phyloP scores from a whole-genome alignment of 2,329 filamentous ascomycete genomes.

The Ophiostoma montium region DNA sequence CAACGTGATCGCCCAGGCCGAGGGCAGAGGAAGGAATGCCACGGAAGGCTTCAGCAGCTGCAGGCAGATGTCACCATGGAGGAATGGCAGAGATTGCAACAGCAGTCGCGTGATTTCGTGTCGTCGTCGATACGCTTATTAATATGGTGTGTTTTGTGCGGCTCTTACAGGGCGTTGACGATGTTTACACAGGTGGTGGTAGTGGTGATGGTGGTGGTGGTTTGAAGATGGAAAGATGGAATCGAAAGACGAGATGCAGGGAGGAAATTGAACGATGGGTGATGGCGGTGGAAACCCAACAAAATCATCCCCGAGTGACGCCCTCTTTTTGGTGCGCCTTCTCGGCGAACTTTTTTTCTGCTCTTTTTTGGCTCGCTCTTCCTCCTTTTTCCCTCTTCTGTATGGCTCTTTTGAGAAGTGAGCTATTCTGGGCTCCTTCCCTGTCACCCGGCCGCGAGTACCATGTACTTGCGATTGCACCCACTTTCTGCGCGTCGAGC shows the following conservation, averaged over 20 bases:
- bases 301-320: conserved; percentile 6
- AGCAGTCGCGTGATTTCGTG: background rate
- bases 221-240: conserved; percentile 1
- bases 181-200: background rate
- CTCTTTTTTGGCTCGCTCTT: conserved; percentile 6
- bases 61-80: background rate
- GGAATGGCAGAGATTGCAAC: too few species aligned
- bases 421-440: conserved; percentile 9
- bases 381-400: conserved; percentile 4
- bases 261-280: conserved; percentile 5
- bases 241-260: conserved; percentile 4
- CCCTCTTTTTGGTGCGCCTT: conserved; percentile 11
- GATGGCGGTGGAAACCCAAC: conserved; percentile 9
- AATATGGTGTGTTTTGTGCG: background rate
- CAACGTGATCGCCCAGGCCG: background rate
- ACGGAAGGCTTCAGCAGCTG: background rate
- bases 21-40: background rate
- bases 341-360: conserved; percentile 10
- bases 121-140: background rate
- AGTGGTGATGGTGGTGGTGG: conserved; percentile 2
- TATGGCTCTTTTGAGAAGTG: conserved; percentile 1
- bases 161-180: background rate
- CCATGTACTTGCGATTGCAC: conserved; percentile 3
- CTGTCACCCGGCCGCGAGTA: background rate
- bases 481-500: background rate